phyloP scores from a whole-genome alignment of 2,329 filamentous ascomycete species.

The Arthroderma uncinatum region DNA sequence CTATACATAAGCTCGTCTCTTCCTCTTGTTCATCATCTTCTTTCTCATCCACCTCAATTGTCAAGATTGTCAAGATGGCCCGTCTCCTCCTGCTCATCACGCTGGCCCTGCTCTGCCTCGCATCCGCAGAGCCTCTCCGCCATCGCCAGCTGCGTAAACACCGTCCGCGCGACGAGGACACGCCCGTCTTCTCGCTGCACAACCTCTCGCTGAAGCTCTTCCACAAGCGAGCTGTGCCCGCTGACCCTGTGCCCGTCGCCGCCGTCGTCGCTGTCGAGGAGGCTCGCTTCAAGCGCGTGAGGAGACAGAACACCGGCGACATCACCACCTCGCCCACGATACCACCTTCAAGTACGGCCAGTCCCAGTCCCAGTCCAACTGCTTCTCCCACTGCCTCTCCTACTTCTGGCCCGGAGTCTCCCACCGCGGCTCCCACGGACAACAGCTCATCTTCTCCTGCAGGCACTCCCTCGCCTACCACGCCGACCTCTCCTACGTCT shows the following conservation, averaged over 20 bases:
- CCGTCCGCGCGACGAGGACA: conserved; percentile 3
- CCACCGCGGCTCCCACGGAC: neutral
- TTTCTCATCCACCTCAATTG: neutral
- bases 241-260: conserved; percentile 5
- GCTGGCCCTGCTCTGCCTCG: conserved; percentile 2
- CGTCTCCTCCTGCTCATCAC: conserved; percentile 3
- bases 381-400: neutral
- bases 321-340: conserved; percentile 9
- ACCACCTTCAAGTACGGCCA: neutral
- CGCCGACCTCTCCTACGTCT: neutral
- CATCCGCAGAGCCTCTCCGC: conserved; percentile 9
- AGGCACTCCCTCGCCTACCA: neutral
- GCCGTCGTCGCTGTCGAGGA: conserved; percentile 4
- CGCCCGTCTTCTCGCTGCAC: conserved; percentile 6
- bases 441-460: neutral
- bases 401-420: no score
- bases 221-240: conserved; percentile 4
- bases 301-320: conserved; percentile 10
- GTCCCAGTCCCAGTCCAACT: neutral
- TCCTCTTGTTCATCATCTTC: neutral
- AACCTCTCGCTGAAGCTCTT: conserved; percentile 10
- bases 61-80: conserved; percentile 6
- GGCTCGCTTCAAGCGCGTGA: conserved; percentile 11
- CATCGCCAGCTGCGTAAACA: conserved; percentile 4
- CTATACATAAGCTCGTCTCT: neutral